phyloP scores from a whole-genome alignment of 2,329 filamentous ascomycete genomes.

The Akanthomyces uredinophilus region DNA sequence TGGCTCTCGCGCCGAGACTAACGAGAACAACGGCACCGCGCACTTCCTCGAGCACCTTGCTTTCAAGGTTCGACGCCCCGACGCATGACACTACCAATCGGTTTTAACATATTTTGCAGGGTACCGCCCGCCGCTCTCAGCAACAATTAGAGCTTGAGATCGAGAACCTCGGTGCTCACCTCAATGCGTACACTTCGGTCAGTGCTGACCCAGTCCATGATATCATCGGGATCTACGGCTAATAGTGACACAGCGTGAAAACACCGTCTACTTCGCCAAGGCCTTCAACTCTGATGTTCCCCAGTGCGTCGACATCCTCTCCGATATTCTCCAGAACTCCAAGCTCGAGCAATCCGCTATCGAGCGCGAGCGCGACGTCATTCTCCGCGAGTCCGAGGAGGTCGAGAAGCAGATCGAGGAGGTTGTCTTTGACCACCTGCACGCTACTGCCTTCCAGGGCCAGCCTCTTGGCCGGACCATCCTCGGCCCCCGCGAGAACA shows the following conservation, averaged over 20 bases:
- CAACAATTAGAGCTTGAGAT: slow-evolving; percentile 98
- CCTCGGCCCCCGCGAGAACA: slow-evolving; percentile 96
- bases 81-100: neutral
- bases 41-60: slow-evolving; percentile 99
- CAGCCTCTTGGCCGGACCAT: slow-evolving; percentile 97
- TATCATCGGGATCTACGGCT: slow-evolving; percentile 20
- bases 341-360: slow-evolving; percentile 91
- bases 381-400: slow-evolving; percentile 97
- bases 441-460: slow-evolving; percentile 95
- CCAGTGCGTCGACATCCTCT: slow-evolving; percentile 93
- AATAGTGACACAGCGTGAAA: slow-evolving; percentile 67
- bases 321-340: slow-evolving; percentile 99
- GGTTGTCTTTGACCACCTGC: slow-evolving; percentile 98
- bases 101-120: slow-evolving; percentile 44
- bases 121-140: slow-evolving; percentile 89
- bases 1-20: slow-evolving; percentile 94
- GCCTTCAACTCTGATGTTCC: slow-evolving; percentile 97
- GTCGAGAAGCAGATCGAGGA: slow-evolving; percentile 99
- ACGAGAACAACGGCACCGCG: slow-evolving; percentile 97
- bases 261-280: slow-evolving; percentile 99
- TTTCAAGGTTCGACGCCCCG: slow-evolving; percentile 72
- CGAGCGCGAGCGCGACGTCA: slow-evolving; percentile 97
- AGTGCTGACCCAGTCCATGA: slow-evolving; percentile 33
- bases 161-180: slow-evolving; percentile 98
- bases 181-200: slow-evolving; percentile 99